A percentile compares a stretch with the other conserved stretches of the same genome.
Evolutionary conservation across 106 monocot species (phyloP).

Genomic region (Chionographis japonica): DNA sequence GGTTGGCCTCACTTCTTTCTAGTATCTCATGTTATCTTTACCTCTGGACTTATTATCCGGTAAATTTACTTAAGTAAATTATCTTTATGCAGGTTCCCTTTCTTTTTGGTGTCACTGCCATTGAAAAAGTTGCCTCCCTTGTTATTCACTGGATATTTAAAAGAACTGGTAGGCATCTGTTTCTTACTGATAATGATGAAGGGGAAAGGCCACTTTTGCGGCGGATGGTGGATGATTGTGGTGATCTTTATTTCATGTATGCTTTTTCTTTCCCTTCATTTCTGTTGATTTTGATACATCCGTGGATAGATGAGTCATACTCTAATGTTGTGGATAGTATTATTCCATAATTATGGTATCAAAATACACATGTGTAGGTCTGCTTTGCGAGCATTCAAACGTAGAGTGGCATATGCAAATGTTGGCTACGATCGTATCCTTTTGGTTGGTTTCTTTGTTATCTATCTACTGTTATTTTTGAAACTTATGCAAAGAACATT

Average conservation of each 20-base stretch:
- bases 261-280: neutral
- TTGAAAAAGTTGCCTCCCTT: constrained; percentile 73
- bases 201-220: constrained; percentile 67
- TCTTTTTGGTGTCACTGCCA: constrained; percentile 77
- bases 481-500: neutral
- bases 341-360: neutral
- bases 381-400: constrained; percentile 59
- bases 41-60: too few relatives aligned
- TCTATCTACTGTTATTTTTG: neutral
- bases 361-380: constrained; percentile 33
- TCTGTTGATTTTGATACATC: neutral
- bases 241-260: constrained; percentile 59
- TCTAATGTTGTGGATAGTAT: neutral
- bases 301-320: neutral
- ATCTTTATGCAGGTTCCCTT: constrained; percentile 76
- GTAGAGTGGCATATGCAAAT: constrained; percentile 84
- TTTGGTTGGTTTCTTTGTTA: neutral
- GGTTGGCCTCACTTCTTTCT: too few relatives aligned
- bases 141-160: constrained; percentile 91
- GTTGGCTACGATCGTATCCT: constrained; percentile 93
- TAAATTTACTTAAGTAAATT: too few relatives aligned
- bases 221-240: constrained; percentile 63
- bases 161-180: constrained; percentile 94
- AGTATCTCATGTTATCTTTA: too few relatives aligned
- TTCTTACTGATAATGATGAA: constrained; percentile 79